phyloP scores from a whole-genome alignment of 306 rosid species.

The Sechiopsis laciniata region DNA sequence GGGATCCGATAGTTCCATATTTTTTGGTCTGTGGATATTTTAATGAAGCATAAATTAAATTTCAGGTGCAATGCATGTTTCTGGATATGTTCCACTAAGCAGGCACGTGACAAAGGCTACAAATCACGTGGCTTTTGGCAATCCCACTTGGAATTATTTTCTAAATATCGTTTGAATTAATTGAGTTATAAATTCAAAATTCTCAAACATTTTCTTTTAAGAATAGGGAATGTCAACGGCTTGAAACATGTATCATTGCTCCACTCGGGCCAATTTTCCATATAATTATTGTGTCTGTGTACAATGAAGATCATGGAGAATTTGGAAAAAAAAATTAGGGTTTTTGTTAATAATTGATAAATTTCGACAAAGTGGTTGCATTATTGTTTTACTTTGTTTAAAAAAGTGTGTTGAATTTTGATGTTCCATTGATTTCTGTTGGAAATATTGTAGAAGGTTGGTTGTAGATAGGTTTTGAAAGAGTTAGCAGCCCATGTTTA shows the following conservation, averaged over 20 bases:
- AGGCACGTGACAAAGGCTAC: slow-evolving; percentile 12
- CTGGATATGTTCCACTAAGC: slow-evolving; percentile 10
- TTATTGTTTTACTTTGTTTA: background rate
- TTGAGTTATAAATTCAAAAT: too few species aligned
- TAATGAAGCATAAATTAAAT: background rate
- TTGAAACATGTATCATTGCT: slow-evolving; percentile 3
- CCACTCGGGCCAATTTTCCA: background rate
- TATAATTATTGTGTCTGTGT: background rate
- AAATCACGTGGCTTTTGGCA: slow-evolving; percentile 6
- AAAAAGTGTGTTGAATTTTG: background rate
- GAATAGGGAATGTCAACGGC: background rate
- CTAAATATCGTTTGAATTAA: too few species aligned
- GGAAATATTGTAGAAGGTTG: background rate
- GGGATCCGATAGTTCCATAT: slow-evolving; percentile 13
- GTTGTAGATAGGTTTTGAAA: background rate
- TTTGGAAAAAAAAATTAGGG: background rate
- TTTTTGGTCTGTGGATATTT: slow-evolving; percentile 12
- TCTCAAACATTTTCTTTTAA: too few species aligned
- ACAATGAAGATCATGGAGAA: background rate
- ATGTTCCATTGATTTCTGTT: background rate
- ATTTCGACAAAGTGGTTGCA: background rate
- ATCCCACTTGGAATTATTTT: background rate
- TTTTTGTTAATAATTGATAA: background rate
- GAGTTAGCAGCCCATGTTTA: background rate
- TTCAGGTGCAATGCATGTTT: slow-evolving; percentile 20